phyloP scores from a whole-genome alignment of 139 green algal species.

The Eudorina sp. region DNA sequence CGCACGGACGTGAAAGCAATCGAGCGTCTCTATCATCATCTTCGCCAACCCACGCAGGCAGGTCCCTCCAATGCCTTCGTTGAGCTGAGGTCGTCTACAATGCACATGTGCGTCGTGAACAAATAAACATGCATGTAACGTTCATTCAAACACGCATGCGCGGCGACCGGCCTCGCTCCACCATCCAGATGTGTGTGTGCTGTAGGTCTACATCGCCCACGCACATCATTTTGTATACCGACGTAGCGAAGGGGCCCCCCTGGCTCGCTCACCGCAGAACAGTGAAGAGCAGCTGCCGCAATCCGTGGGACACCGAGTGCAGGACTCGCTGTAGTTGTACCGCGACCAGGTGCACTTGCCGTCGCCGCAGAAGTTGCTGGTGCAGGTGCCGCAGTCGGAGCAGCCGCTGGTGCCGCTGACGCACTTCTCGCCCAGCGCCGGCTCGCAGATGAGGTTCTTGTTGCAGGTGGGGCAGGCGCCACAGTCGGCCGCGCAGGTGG shows the following conservation, averaged over 20 bases:
- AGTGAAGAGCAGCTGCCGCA: background rate
- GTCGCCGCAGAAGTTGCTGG: conserved; percentile 14
- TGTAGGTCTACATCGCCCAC: background rate
- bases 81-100: too few relatives aligned
- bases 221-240: too few relatives aligned
- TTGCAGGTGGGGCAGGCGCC: conserved; percentile 27
- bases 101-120: too few relatives aligned
- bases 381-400: conserved; percentile 19
- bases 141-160: too few relatives aligned
- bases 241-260: too few relatives aligned
- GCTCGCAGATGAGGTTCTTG: conserved; percentile 21
- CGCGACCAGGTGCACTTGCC: background rate
- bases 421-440: conserved; percentile 6
- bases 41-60: too few relatives aligned
- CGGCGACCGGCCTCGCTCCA: too few relatives aligned
- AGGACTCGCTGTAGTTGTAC: conserved; percentile 16
- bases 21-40: too few relatives aligned
- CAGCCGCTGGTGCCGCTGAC: background rate
- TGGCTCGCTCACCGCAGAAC: conserved; percentile 42
- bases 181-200: too few relatives aligned
- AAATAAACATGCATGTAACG: too few relatives aligned
- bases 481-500: conserved; percentile 12
- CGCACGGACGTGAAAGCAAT: too few relatives aligned
- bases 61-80: too few relatives aligned
- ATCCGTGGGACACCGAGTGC: background rate